phyloP scores from a whole-genome alignment of 768 basidiomycete genomes.

The Boletus sp. region DNA sequence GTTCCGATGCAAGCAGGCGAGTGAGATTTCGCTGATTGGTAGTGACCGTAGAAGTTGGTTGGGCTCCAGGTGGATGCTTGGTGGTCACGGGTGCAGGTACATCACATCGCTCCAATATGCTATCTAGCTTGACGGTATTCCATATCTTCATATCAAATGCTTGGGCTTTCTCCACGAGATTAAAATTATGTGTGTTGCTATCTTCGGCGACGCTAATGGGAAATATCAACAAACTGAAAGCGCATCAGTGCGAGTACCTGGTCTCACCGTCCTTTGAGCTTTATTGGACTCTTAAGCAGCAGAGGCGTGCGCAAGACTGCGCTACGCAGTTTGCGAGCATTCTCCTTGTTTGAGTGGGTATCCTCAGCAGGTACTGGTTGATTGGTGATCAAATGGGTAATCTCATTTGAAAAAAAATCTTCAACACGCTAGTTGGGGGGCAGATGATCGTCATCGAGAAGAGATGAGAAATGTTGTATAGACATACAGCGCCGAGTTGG shows the following conservation, averaged over 20 bases:
- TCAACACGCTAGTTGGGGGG: constrained; percentile 64
- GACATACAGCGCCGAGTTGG: constrained; percentile 76
- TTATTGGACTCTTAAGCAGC: constrained; percentile 63
- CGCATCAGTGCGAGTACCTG: not conserved
- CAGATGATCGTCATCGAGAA: constrained; percentile 2
- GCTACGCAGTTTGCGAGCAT: constrained; percentile 40
- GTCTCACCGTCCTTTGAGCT: constrained; percentile 56
- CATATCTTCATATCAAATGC: constrained; percentile 84
- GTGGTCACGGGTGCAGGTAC: constrained; percentile 31
- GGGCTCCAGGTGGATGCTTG: constrained; percentile 28
- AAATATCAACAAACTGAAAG: constrained; percentile 1
- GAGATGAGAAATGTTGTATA: not conserved
- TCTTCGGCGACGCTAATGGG: constrained; percentile 32
- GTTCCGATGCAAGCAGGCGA: constrained; percentile 75
- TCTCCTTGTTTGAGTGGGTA: constrained; percentile 61
- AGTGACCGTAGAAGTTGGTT: constrained; percentile 31
- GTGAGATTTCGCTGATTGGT: constrained; percentile 50
- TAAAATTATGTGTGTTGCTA: constrained; percentile 35
- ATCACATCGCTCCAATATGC: constrained; percentile 68
- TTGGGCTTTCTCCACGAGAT: constrained; percentile 64
- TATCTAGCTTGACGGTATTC: constrained; percentile 69
- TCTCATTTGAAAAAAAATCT: constrained; percentile 81
- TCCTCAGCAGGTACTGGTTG: constrained; percentile 39
- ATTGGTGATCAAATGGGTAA: constrained; percentile 87
- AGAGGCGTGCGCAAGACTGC: constrained; percentile 23